These are phyloP conservation scores for Candida piceae DNA, from an alignment of 805 yeast species.

Conservation along the genomic window DNA sequence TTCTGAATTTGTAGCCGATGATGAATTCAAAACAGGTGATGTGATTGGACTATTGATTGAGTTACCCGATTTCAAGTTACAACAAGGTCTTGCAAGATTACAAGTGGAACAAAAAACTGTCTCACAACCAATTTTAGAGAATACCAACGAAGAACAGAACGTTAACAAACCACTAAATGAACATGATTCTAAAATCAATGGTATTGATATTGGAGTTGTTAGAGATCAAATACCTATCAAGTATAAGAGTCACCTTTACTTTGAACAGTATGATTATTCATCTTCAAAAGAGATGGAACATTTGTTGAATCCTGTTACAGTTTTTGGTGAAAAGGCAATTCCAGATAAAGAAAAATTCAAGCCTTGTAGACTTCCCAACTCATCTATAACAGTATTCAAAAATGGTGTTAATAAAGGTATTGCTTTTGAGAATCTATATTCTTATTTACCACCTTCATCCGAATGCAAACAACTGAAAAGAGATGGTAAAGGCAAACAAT, in stretches of 20 bases:
- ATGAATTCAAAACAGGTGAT: constrained; percentile 67
- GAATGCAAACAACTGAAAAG: constrained; percentile 37
- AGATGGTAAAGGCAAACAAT: constrained; percentile 4
- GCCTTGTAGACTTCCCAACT: constrained; percentile 47
- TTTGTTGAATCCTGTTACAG: constrained; percentile 63
- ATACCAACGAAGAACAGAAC: neutral
- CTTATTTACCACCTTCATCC: constrained; percentile 77
- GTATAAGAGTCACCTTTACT: constrained; percentile 70
- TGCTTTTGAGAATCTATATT: constrained; percentile 62
- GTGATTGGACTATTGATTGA: constrained; percentile 71
- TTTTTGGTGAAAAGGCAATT: constrained; percentile 64
- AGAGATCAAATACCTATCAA: constrained; percentile 87
- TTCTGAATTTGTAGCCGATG: constrained; percentile 41
- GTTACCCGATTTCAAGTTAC: constrained; percentile 52
- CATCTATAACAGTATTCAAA: constrained; percentile 64
- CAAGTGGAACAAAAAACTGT: constrained; percentile 30
- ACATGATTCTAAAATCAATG: neutral
- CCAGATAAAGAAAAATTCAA: constrained; percentile 43
- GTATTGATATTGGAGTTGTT: constrained; percentile 37
- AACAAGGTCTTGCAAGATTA: constrained; percentile 35
- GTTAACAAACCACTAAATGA: neutral
- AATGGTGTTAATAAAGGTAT: constrained; percentile 69
- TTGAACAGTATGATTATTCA: constrained; percentile 80
- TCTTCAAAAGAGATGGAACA: constrained; percentile 69
- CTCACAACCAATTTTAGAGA: constrained; percentile 14